A percentile compares a stretch with the other conserved stretches of the same genome.
These are phyloP conservation scores for Hymenoscyphus repandus DNA, from an alignment of 2,329 filamentous ascomycete species.

Conservation along the genomic window DNA sequence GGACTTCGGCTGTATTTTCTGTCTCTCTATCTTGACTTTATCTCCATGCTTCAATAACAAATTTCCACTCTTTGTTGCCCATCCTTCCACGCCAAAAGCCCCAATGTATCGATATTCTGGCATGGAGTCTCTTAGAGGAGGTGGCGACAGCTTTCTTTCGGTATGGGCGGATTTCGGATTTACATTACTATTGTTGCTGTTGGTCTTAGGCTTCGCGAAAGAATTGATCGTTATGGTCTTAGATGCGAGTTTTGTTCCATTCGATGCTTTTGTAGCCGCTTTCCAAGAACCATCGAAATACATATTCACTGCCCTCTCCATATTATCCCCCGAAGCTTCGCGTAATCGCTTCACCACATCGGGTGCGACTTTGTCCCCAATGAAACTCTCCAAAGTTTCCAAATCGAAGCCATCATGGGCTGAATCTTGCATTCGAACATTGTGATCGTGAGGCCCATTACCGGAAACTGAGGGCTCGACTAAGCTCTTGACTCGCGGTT, in stretches of 20 bases:
- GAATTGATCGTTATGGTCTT: constrained; percentile 23
- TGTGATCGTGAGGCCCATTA: neutral
- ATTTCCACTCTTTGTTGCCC: constrained; percentile 80
- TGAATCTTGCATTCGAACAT: constrained; percentile 23
- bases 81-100: constrained; percentile 84
- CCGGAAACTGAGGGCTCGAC: neutral
- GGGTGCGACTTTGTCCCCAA: constrained; percentile 50
- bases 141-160: neutral
- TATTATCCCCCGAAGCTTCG: constrained; percentile 49
- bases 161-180: constrained; percentile 28
- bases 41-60: constrained; percentile 77
- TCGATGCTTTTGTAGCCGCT: constrained; percentile 5
- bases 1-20: constrained; percentile 54
- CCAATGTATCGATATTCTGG: constrained; percentile 73
- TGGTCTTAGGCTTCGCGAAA: constrained; percentile 19
- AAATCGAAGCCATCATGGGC: constrained; percentile 43
- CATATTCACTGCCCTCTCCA: constrained; percentile 63
- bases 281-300: constrained; percentile 67
- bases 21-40: constrained; percentile 77
- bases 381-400: constrained; percentile 52
- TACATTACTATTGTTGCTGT: constrained; percentile 26
- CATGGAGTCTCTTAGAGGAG: constrained; percentile 23
- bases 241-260: constrained; percentile 1
- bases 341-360: constrained; percentile 46
- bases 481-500: neutral